Base-by-base conservation (phyloP, 2,329 filamentous ascomycete genomes). In the Grosmannia huntii region DNA sequence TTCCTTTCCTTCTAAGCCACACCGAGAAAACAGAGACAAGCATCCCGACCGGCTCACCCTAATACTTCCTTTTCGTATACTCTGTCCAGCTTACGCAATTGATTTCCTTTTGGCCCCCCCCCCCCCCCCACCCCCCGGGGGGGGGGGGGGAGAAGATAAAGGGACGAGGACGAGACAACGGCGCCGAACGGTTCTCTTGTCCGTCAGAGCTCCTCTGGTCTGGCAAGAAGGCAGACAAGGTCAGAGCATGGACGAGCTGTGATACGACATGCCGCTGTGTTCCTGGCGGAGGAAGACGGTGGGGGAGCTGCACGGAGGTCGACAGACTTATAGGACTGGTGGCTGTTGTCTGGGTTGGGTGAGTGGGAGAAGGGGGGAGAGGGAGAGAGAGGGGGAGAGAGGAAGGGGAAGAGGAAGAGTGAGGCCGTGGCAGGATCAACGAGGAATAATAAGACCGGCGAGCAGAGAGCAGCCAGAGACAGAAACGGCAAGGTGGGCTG, bases 251-350 rank as follows among this genome's bases (percentile, higher is more conserved):
- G 68, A 69, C 68, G 67, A 68, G 68, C 68, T 70, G 76, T 78
- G 67, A 72, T 73, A 79, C 76, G 68, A 68, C 72, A 76, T 76
- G 71, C 72, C 71, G 73, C 71, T 71, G 70, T 75, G 73, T 66
- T 72, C 71, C 70, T 72, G 68, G 68, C 68, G 71, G 69, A 72
- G 70, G 70, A 70, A 69, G 70, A 70, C 69, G 71, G 69, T 68
- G 71, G 68, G 74, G 68, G 69, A 71, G 70, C 70, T 76, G 76
- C 75, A 79, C 75, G 61, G 60, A 62, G 62, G 59, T 62, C 61
- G 63, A 60, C 55, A 62, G 61, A 58, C 25, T 57, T 57, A 59
- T 54, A 55, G 21, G 53, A 49, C 25, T 5, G 5, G 48, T 27
- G 27, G 36, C 41, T 31, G 41, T 48, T 28, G 55, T 38, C 25